These are phyloP conservation scores for Bullera alba DNA, from an alignment of 768 basidiomycete species.

Conservation along the genomic window DNA sequence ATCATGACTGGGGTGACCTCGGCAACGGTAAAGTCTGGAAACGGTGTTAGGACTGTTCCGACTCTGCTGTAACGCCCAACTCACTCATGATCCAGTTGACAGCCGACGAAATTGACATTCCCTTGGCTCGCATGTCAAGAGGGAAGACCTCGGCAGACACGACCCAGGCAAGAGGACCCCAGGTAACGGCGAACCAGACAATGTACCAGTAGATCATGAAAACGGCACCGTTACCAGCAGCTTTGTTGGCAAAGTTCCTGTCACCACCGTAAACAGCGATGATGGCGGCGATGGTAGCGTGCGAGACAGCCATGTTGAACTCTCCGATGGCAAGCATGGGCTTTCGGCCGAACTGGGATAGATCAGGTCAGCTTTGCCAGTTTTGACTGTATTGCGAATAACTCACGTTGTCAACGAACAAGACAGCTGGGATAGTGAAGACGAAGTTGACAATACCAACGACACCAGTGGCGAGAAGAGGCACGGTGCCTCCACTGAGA, in stretches of 20 bases:
- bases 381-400: not conserved
- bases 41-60: not conserved
- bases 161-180: conserved; percentile 70
- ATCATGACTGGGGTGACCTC: conserved; percentile 69
- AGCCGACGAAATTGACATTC: conserved; percentile 65
- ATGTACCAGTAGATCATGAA: conserved; percentile 63
- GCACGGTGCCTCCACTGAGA: conserved; percentile 57
- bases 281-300: conserved; percentile 63
- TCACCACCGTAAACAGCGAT: conserved; percentile 49
- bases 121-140: conserved; percentile 62
- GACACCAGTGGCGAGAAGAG: conserved; percentile 60
- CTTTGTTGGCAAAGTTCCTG: conserved; percentile 54
- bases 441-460: conserved; percentile 71
- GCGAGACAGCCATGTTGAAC: conserved; percentile 48
- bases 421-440: conserved; percentile 71
- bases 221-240: conserved; percentile 58
- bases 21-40: conserved; percentile 49
- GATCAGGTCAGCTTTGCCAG: too few relatives aligned
- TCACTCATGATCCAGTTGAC: conserved; percentile 55
- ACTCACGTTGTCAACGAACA: conserved; percentile 63
- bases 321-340: conserved; percentile 50
- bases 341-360: conserved; percentile 55
- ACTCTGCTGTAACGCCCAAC: not conserved
- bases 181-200: conserved; percentile 68
- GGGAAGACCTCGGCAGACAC: conserved; percentile 59